Base-by-base conservation (phyloP, 306 rosid species). In the Vigna mungo region DNA sequence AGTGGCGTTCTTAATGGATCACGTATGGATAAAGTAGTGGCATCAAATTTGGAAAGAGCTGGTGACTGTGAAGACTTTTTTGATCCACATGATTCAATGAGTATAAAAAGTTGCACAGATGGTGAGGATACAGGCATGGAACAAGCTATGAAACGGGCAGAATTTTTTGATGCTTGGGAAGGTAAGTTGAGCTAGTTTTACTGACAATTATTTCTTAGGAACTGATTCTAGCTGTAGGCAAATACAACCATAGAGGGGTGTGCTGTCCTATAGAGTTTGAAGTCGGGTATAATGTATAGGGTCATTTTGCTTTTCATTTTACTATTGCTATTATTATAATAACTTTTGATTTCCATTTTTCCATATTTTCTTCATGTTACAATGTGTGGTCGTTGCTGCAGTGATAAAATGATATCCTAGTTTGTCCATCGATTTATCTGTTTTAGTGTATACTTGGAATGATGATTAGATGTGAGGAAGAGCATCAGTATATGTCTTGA, bases 111-210 rank as follows among this genome's bases (percentile, higher is more conserved):
- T 80, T 84, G 49, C 86, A 89, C 93, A 8, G 98, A 95, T 74
- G 95, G 84, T 68, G 98, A 95, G 76, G 98, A 89, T 67, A 71
- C 78, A 12, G 87, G 81, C 61, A 44, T 75, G 32, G 98, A 82
- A 63, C 87, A 76, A 13, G 61, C 89, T 20, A 20, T 21, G 25
- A 88, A 67, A 70, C 11, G 52, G 6, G 90, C 81, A 37, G 96
- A 94, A 54, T 94, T 88, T 78, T 92, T 71, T 82, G 97, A 94
- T 75, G 98, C 98, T 76, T 88, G 93, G 90, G 98, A 94, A 80
- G 98, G 98, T 94, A 92, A 69, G 15, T 59, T 74, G 5, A 54
- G 30, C 62, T 52, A 46, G 46, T 18, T 61, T 78, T 41, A 36
- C 36, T 60, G 61, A n/a, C 53, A 16, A 36, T 44, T 69, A 48